Percentiles rank a stretch among this genome's conserved stretches.
phyloP scores from a whole-genome alignment of 1,284 basidiomycete species.

The Hortiboletus rubellus region DNA sequence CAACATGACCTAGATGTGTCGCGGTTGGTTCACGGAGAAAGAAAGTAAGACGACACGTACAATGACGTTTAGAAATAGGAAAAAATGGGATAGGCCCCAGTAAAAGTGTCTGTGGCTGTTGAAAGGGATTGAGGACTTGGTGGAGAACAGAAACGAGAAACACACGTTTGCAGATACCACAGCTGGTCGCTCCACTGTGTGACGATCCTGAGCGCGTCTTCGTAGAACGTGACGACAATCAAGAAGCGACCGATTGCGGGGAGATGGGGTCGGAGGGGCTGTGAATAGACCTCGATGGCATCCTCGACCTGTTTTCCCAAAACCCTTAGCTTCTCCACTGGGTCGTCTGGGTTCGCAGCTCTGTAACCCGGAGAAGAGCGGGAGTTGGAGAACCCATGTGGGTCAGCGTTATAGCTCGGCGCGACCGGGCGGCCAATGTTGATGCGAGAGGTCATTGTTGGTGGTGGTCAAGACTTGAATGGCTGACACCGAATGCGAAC shows the following conservation, averaged over 20 bases:
- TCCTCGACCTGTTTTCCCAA: constrained; percentile 87
- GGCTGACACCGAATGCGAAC: neutral
- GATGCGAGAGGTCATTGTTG: constrained; percentile 78
- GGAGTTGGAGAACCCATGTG: constrained; percentile 71
- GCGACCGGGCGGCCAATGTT: constrained; percentile 74
- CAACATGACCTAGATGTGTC: constrained; percentile 79
- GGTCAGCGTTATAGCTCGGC: constrained; percentile 60
- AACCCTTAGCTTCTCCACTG: constrained; percentile 80
- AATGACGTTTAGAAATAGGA: constrained; percentile 89
- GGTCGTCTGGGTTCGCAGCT: constrained; percentile 77
- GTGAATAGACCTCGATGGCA: constrained; percentile 87
- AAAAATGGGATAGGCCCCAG: constrained; percentile 91
- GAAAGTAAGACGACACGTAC: constrained; percentile 52
- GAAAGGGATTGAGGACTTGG: neutral
- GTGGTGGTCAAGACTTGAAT: constrained; percentile 5
- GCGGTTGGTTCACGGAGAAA: neutral
- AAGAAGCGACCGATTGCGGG: constrained; percentile 95
- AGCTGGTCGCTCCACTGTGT: constrained; percentile 97
- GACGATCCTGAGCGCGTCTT: constrained; percentile 92
- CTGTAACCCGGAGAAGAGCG: constrained; percentile 68
- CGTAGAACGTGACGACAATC: constrained; percentile 97
- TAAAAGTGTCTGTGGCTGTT: constrained; percentile 89
- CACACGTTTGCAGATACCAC: constrained; percentile 88
- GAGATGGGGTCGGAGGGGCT: constrained; percentile 93
- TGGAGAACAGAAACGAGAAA: constrained; percentile 1